Conservation (phyloP, 2,329 filamentous ascomycete species). For the Aurifilum marmelostoma region DNA sequence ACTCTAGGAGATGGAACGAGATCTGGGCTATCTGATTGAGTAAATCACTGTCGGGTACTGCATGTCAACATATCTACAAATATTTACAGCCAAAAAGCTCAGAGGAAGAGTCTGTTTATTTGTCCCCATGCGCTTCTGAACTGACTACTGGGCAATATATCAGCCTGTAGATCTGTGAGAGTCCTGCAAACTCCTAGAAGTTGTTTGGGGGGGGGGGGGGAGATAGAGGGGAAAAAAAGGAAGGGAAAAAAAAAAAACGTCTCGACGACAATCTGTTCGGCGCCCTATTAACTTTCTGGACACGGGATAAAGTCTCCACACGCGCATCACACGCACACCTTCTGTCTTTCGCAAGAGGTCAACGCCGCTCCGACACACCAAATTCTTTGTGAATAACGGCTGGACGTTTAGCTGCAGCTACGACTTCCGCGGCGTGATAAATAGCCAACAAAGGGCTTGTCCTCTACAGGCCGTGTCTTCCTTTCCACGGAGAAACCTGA, state of each 20-base stretch:
- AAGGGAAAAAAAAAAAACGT: neutral
- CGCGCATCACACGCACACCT: neutral
- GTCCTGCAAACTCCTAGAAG: too few species aligned
- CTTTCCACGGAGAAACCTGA: neutral
- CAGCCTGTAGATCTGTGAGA: neutral
- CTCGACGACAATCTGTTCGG: too few species aligned
- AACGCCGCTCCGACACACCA: neutral
- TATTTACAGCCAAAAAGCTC: neutral
- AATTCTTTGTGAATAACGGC: neutral
- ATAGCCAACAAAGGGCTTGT: neutral
- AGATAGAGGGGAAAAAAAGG: neutral
- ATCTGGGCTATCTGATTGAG: conserved; percentile 58
- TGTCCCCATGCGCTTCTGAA: neutral
- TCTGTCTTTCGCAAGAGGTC: neutral
- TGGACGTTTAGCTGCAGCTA: neutral
- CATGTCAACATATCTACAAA: neutral
- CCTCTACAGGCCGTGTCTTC: neutral
- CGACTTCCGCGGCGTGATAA: neutral
- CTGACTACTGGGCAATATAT: too few species aligned
- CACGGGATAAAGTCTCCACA: neutral
- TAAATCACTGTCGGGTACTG: neutral
- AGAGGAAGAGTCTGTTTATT: neutral
- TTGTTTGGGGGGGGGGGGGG: too few species aligned
- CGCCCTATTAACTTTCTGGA: neutral
- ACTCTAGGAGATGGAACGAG: conserved; percentile 63